Evolutionary conservation across 202 grass and related monocot species (phyloP).

Genomic region (Zoysia matrella): DNA sequence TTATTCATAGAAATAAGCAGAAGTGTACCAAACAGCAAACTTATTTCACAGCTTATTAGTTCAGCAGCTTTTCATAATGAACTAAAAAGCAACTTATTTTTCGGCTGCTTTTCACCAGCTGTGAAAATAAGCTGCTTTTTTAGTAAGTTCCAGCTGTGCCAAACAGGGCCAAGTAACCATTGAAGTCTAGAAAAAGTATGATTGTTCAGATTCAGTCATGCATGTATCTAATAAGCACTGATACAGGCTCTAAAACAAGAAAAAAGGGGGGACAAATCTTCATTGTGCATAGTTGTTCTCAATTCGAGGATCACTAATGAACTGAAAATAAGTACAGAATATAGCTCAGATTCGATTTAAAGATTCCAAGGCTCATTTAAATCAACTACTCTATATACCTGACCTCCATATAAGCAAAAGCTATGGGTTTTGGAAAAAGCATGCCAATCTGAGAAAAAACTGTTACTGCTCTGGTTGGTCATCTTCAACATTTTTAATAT

Average conservation of each 20-base stretch:
- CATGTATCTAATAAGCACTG: constrained; percentile 1
- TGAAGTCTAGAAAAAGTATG: background rate
- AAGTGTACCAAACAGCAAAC: no score
- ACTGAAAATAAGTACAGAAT: constrained; percentile 7
- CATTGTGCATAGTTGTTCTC: constrained; percentile 5
- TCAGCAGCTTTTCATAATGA: no score
- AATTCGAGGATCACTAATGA: constrained; percentile 14
- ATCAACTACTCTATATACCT: constrained; percentile 4
- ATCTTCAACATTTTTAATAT: background rate
- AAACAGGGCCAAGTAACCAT: background rate
- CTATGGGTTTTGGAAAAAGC: background rate
- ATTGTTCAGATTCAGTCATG: background rate
- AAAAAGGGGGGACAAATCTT: background rate
- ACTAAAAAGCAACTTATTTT: no score
- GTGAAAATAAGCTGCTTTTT: no score
- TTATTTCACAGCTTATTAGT: no score
- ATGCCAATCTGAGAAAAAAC: background rate
- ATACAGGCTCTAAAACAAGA: background rate
- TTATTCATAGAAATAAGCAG: no score
- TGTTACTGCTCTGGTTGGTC: background rate
- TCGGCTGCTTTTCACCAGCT: no score
- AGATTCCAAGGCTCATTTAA: constrained; percentile 14
- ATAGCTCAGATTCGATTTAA: background rate
- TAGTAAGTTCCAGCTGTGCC: no score
- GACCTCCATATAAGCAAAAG: background rate